phyloP scores from a whole-genome alignment of 768 basidiomycete species.

The Boletus huronensis region DNA sequence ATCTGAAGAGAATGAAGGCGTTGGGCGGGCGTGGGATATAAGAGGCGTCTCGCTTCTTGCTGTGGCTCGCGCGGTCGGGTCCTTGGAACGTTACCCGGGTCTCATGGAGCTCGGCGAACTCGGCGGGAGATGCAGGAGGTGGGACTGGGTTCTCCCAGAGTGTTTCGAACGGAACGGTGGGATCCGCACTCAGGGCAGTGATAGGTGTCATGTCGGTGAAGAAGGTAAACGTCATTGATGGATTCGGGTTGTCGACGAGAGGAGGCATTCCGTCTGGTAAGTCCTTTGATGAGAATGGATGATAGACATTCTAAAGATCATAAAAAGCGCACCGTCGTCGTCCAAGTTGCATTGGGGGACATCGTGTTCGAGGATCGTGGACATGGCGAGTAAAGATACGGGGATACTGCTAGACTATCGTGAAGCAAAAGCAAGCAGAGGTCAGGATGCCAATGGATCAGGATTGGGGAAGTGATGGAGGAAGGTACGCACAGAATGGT shows the following conservation, averaged over 20 bases:
- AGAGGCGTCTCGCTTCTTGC: conserved; percentile 62
- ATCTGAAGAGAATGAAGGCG: conserved; percentile 83
- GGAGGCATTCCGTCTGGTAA: conserved; percentile 46
- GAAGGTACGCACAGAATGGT: conserved; percentile 21
- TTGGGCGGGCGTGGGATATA: conserved; percentile 84
- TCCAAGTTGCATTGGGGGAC: conserved; percentile 26
- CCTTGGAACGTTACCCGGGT: conserved; percentile 25
- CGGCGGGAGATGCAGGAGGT: conserved; percentile 18
- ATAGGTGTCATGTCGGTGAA: conserved; percentile 56
- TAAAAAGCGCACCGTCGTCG: conserved; percentile 34
- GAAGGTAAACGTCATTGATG: conserved; percentile 60
- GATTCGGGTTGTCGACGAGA: conserved; percentile 50
- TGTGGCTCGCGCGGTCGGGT: conserved; percentile 45
- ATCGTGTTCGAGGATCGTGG: conserved; percentile 29
- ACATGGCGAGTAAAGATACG: conserved; percentile 18
- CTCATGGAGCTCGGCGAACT: conserved; percentile 15
- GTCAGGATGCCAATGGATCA: conserved; percentile 11
- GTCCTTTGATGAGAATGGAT: conserved; percentile 9
- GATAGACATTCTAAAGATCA: neutral
- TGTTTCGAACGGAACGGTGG: conserved; percentile 33
- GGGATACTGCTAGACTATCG: neutral
- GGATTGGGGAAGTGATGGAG: conserved; percentile 4
- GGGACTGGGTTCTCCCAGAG: conserved; percentile 27
- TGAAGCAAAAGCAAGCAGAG: neutral
- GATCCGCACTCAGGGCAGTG: conserved; percentile 41